Percentiles rank a stretch among this genome's conserved stretches.
Evolutionary conservation across 2,329 filamentous ascomycete genomes (phyloP).

Genomic region (Leptographium lundbergii): DNA sequence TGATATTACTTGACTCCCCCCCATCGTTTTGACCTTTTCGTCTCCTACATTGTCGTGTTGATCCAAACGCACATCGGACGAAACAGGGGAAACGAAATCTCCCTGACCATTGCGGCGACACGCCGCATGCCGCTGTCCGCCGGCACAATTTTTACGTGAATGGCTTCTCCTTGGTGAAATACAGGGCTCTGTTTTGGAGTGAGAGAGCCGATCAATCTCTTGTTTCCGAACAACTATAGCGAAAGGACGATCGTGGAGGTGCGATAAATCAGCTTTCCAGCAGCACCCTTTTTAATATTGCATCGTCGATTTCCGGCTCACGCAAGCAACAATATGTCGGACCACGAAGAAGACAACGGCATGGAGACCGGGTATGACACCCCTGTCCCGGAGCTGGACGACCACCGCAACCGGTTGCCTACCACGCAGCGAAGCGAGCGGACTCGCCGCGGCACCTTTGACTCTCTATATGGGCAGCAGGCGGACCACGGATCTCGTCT

Average conservation of each 20-base stretch:
- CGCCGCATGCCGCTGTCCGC: conserved; percentile 13
- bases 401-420: conserved; percentile 61
- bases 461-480: conserved; percentile 47
- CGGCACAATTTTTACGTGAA: conserved; percentile 12
- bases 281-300: not conserved
- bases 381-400: conserved; percentile 70
- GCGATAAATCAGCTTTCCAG: not conserved
- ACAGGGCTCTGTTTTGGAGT: conserved; percentile 11
- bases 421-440: conserved; percentile 48
- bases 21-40: not conserved
- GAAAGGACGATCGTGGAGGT: not conserved
- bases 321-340: conserved; percentile 47
- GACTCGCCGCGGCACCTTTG: conserved; percentile 58
- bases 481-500: conserved; percentile 6
- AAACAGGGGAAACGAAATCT: conserved; percentile 3
- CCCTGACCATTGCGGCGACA: conserved; percentile 8
- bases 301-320: not conserved
- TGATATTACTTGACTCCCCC: not conserved
- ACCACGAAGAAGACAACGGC: conserved; percentile 49
- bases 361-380: conserved; percentile 56
- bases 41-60: conserved; percentile 3
- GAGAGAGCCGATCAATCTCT: not conserved
- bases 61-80: conserved; percentile 3
- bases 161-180: conserved; percentile 12
- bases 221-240: not conserved